phyloP scores from a whole-genome alignment of 2,329 filamentous ascomycete species.

The Neonectria sp. region DNA sequence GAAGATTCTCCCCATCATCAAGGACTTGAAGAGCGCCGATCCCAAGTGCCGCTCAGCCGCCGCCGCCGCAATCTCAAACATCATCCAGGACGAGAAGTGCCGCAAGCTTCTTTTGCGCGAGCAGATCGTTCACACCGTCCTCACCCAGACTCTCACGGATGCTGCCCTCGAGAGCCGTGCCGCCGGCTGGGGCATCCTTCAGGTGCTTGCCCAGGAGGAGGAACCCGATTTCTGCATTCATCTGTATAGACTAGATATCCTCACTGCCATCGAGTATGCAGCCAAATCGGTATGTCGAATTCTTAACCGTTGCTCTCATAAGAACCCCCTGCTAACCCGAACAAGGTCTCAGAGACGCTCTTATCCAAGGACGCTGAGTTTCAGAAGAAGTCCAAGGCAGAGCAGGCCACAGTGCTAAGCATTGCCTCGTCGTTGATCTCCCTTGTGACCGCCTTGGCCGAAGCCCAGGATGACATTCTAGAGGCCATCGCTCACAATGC shows the following conservation, averaged over 20 bases:
- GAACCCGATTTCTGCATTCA: conserved; percentile 78
- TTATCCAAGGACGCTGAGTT: conserved; percentile 59
- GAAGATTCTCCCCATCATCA: conserved; percentile 75
- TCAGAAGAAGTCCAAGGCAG: conserved; percentile 65
- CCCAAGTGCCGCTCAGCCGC: conserved; percentile 72
- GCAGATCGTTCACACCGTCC: conserved; percentile 74
- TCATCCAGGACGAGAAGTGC: conserved; percentile 73
- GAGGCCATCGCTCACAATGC: conserved; percentile 66
- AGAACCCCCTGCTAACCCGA: conserved; percentile 19
- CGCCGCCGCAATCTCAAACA: conserved; percentile 72
- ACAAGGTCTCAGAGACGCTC: conserved; percentile 62
- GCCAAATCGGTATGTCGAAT: conserved; percentile 63
- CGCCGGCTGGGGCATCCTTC: conserved; percentile 78
- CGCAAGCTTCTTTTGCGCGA: conserved; percentile 77
- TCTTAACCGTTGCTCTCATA: neutral
- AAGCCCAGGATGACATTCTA: conserved; percentile 74
- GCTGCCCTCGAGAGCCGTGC: conserved; percentile 73
- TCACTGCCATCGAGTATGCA: conserved; percentile 73
- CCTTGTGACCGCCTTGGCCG: conserved; percentile 68
- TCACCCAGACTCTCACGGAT: conserved; percentile 76
- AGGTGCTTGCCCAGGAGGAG: conserved; percentile 73
- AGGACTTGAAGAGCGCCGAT: conserved; percentile 72
- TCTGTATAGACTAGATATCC: conserved; percentile 72
- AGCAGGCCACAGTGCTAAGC: conserved; percentile 68
- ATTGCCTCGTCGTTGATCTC: conserved; percentile 68